Base-by-base conservation (phyloP, 2,329 filamentous ascomycete species). In the Ceratocystis eucalypticola region DNA sequence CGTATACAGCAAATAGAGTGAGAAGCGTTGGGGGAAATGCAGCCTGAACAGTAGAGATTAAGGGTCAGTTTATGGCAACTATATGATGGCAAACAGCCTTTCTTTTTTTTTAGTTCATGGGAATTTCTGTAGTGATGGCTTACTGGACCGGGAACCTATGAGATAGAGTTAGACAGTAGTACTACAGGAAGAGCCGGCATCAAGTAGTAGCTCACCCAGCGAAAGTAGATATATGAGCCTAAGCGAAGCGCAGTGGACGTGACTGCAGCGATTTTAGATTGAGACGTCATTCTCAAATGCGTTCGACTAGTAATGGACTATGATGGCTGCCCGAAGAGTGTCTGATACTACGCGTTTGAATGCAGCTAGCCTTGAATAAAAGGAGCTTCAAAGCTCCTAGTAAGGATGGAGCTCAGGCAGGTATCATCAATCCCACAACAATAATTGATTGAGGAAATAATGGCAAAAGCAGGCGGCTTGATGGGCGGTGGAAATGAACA, bases 1-100 rank as follows among this genome's bases (percentile, higher is more conserved):
- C 72, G 70, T 89, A 90, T 67, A 90, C 74, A 28, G 82, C 84
- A 68, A 88, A 85, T 1, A 88, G 76, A 0, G 86, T 80, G 66
- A 84, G 84, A 2, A 85, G 70, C 17, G 69, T 69, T 44, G 69
- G 41, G 15, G 69, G 70, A 15, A 72, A 64, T 7, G 68, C 68
- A 22, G 70, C 69, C 71, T 72, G 55, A 22, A 65, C 17, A 68
- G 65, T 50, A 63, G 41, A 44, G 12, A 61, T 41, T 25, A 15
- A 28, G 33, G 41, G 44, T 48, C n/a, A 62, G 41, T 53, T 41
- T 17, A 22, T 45, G 5, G n/a, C 7, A 33, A 33, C 30, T 33
- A 33, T 33, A 33, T 2, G 5, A 6, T 33, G 22, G 50, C n/a
- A 45, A 20, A 15, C 25, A 22, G 50, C 30, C 30, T 33, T 33